Evolutionary conservation across 1,139 yeast species (phyloP).

Genomic region (Nakaseomyces nivariensis): DNA sequence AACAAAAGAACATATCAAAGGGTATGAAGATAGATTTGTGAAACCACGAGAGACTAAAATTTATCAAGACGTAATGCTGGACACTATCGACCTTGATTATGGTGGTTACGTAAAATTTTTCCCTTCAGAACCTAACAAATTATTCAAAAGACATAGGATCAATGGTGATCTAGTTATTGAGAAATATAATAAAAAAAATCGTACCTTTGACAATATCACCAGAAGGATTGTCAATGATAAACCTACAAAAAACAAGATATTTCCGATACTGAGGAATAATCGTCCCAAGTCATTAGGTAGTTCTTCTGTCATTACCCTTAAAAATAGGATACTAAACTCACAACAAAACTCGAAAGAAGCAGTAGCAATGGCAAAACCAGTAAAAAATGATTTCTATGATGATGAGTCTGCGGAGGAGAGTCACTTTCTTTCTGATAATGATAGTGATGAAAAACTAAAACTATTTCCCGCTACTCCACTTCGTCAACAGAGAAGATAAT

Average conservation of each 20-base stretch:
- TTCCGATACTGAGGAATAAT: not conserved
- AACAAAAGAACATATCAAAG: constrained; percentile 52
- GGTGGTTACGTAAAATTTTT: constrained; percentile 33
- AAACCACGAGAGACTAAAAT: constrained; percentile 46
- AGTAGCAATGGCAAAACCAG: not conserved
- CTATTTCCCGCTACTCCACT: not conserved
- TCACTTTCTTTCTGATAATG: not conserved
- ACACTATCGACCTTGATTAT: constrained; percentile 33
- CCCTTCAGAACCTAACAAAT: constrained; percentile 25
- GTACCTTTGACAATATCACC: not conserved
- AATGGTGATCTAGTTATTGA: constrained; percentile 21
- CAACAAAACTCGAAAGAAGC: not conserved
- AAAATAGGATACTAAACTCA: not conserved
- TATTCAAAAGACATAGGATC: constrained; percentile 22
- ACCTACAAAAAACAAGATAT: not conserved
- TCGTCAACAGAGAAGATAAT: not conserved
- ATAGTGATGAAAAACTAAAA: not conserved
- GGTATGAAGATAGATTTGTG: constrained; percentile 57
- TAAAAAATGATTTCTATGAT: not conserved
- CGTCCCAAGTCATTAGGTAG: not conserved
- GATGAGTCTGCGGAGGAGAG: not conserved
- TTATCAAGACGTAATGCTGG: constrained; percentile 55
- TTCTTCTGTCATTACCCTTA: not conserved
- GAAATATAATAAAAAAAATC: constrained; percentile 5
- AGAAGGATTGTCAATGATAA: not conserved